phyloP scores from a whole-genome alignment of 345 rosid species.

The Lumnitzera racemosa region DNA sequence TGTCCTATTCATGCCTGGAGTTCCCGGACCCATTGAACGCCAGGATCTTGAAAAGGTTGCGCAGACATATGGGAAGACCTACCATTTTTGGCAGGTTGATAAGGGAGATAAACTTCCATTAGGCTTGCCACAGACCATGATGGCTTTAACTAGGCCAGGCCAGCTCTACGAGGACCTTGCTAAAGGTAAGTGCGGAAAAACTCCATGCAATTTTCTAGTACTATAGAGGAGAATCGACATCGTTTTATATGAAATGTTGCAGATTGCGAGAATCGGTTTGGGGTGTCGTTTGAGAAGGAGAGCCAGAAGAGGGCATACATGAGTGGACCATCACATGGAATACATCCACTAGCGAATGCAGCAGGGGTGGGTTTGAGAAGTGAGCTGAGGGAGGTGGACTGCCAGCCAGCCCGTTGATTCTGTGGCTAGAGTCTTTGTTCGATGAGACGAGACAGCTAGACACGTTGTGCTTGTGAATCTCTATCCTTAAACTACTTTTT shows the following conservation, averaged over 20 bases:
- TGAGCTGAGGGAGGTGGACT: constrained; percentile 45
- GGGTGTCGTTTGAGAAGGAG: constrained; percentile 39
- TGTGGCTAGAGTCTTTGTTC: constrained; percentile 51
- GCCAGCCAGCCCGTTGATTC: constrained; percentile 44
- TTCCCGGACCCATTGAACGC: constrained; percentile 49
- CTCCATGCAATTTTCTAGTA: neutral
- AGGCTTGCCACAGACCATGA: constrained; percentile 72
- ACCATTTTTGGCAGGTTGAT: constrained; percentile 90
- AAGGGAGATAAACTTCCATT: constrained; percentile 60
- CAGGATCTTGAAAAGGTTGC: constrained; percentile 61
- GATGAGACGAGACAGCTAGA: constrained; percentile 5
- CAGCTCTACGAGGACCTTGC: constrained; percentile 51
- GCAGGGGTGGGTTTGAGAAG: constrained; percentile 51
- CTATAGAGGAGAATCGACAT: no score
- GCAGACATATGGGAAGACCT: constrained; percentile 63
- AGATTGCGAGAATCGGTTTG: constrained; percentile 45
- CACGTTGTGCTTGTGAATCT: no score
- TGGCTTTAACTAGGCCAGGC: constrained; percentile 60
- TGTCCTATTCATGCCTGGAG: constrained; percentile 57
- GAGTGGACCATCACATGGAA: constrained; percentile 54
- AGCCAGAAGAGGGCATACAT: constrained; percentile 44
- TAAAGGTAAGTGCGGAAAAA: constrained; percentile 15
- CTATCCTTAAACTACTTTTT: no score
- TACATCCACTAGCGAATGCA: constrained; percentile 68
- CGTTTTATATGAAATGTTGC: neutral